Evolutionary conservation across 1,284 basidiomycete species (phyloP).

Genomic region (Prillingera fragicola): DNA sequence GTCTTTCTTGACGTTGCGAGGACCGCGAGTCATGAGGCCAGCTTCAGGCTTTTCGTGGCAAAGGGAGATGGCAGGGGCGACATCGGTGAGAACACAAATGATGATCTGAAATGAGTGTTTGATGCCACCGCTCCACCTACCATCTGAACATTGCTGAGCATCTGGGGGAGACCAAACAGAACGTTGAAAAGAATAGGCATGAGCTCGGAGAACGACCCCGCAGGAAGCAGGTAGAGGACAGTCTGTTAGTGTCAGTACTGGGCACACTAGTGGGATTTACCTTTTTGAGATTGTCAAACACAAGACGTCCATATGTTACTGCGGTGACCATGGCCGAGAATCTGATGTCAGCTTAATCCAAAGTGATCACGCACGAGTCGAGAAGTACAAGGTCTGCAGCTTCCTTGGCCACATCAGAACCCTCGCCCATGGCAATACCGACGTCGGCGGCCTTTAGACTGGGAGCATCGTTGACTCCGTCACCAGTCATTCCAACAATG

Average conservation of each 20-base stretch:
- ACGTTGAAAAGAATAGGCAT: slow-evolving; percentile 60
- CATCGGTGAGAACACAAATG: slow-evolving; percentile 57
- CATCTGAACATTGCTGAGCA: slow-evolving; percentile 54
- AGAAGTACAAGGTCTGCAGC: slow-evolving; percentile 47
- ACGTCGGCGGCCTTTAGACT: slow-evolving; percentile 53
- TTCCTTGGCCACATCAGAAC: slow-evolving; percentile 49
- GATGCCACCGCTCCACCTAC: neutral
- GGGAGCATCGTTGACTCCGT: slow-evolving; percentile 67
- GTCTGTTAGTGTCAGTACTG: slow-evolving; percentile 20
- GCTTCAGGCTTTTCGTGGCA: slow-evolving; percentile 59
- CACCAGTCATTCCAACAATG: slow-evolving; percentile 59
- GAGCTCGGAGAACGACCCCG: slow-evolving; percentile 58
- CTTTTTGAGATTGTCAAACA: slow-evolving; percentile 63
- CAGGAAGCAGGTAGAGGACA: slow-evolving; percentile 47
- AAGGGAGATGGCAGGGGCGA: slow-evolving; percentile 56
- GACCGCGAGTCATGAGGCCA: slow-evolving; percentile 57
- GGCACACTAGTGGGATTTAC: slow-evolving; percentile 3
- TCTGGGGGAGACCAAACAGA: slow-evolving; percentile 53
- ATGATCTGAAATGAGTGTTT: neutral
- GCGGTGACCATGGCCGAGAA: slow-evolving; percentile 49
- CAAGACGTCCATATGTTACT: slow-evolving; percentile 57
- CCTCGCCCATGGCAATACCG: slow-evolving; percentile 52
- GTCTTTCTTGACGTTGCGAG: slow-evolving; percentile 57
- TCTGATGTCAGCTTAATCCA: slow-evolving; percentile 12
- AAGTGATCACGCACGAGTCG: slow-evolving; percentile 25